Evolutionary conservation across 1,139 yeast species (phyloP), one percentile per base, ranked within the genome.

Genomic region (Kodamaea alishanica): DNA sequence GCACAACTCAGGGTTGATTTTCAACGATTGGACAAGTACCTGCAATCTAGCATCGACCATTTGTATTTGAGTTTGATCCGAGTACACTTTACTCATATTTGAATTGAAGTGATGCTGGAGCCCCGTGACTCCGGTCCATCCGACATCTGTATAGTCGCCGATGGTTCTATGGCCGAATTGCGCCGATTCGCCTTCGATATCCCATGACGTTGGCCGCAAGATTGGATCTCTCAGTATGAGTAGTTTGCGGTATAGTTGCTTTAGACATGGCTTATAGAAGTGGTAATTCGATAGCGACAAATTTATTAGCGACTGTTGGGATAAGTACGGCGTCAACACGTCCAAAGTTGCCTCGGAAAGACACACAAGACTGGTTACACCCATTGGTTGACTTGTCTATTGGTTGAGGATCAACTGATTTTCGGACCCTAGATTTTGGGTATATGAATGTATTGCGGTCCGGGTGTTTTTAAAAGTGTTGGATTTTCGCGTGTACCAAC

Each of bases 241-340:
- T 24, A 70, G 51, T 23, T 52, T 51, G n/a, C 49, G 43, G 48
- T 70, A 70, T 28, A 70, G 50, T 35, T 59, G 55, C 26, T 43
- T 39, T 34, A 59, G 43, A 38, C 71, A 65, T 26, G 73, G 72
- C 30, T 53, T 49, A 45, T 70, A 70, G 46, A 63, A 63, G 31
- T 51, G 49, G 48, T 47, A 69, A 48, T 65, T 67, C 22, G 75
- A 67, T 15, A 52, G 50, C 1, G 73, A 60, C n/a, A 70, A 54
- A 37, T 61, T 65, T 28, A 65, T 35, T 6, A 67, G 49, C 28
- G 59, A 56, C 38, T 63, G 63, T 41, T 68, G 72, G 2, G 67
- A 63, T n/a, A 67, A 52, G 37, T 51, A 64, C 11, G 36, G 36
- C 25, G 23, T 23, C 4, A 15, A 15, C 20, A 15, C 20, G 20